phyloP scores from a whole-genome alignment of 371 early-diverging fungal genomes.

The Syncephalastrum monosporum region DNA sequence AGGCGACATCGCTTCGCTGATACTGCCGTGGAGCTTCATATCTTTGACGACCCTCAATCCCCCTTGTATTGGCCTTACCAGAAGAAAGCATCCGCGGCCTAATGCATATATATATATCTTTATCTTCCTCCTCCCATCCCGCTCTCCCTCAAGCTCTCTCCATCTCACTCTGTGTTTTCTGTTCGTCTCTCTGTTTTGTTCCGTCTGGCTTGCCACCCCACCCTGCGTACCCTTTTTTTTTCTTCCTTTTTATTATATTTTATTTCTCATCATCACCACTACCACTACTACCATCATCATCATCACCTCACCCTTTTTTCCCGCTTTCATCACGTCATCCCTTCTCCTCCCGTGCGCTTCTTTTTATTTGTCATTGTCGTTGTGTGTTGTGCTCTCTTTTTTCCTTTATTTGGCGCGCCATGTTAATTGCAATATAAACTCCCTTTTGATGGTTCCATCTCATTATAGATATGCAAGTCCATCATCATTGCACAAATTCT shows the following conservation, averaged over 20 bases:
- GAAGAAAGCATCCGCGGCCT: too few species aligned
- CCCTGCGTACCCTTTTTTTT: background rate
- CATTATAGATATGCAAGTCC: too few species aligned
- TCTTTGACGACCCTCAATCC: conserved; percentile 25
- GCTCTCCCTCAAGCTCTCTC: background rate
- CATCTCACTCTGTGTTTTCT: background rate
- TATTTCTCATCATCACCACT: background rate
- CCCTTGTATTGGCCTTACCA: background rate
- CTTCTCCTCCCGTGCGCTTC: too few species aligned
- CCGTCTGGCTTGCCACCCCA: background rate
- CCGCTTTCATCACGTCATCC: too few species aligned
- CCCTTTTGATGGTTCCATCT: too few species aligned
- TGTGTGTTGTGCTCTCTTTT: too few species aligned
- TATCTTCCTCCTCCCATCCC: background rate
- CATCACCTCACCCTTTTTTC: too few species aligned
- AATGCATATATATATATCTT: conserved; percentile 5
- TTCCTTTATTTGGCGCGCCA: too few species aligned
- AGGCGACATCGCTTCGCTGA: conserved; percentile 10
- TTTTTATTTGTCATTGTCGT: too few species aligned
- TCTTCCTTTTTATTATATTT: background rate
- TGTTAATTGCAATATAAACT: too few species aligned
- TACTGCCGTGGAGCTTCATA: conserved; percentile 41
- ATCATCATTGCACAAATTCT: too few species aligned
- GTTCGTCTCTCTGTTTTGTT: background rate
- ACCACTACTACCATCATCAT: background rate